Percentiles rank a stretch among this genome's conserved stretches.
These are phyloP conservation scores for Lyophyllum atratum DNA, from an alignment of 768 basidiomycete genomes.

Conservation along the genomic window DNA sequence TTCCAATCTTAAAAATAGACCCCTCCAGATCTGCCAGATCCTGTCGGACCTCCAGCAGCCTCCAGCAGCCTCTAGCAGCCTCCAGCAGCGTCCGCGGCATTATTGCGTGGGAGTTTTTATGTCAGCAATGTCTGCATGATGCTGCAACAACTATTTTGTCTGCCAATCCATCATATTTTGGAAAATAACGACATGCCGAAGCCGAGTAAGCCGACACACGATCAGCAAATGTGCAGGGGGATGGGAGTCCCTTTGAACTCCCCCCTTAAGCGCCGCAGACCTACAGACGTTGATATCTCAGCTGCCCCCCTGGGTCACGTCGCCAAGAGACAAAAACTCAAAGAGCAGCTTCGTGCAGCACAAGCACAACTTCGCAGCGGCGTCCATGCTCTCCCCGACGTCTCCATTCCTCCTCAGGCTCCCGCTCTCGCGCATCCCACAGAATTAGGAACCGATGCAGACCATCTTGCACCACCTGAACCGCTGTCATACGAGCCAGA, in stretches of 20 bases:
- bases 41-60: not conserved
- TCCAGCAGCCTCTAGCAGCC: too few relatives aligned
- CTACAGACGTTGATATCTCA: constrained; percentile 6
- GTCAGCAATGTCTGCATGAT: not conserved
- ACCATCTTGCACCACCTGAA: not conserved
- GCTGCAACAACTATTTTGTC: not conserved
- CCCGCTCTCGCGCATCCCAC: too few relatives aligned
- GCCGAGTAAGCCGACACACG: not conserved
- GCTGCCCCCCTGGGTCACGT: constrained; percentile 4
- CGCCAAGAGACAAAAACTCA: not conserved
- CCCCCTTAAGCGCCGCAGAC: constrained; percentile 17
- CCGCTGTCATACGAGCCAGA: not conserved
- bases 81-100: not conserved
- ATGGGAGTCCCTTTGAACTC: constrained; percentile 22
- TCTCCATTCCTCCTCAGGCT: not conserved
- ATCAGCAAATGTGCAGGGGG: constrained; percentile 9
- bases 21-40: not conserved
- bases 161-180: not conserved
- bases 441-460: not conserved
- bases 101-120: not conserved
- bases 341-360: not conserved
- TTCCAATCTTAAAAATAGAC: not conserved
- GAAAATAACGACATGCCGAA: not conserved
- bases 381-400: too few relatives aligned
- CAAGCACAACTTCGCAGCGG: not conserved